phyloP scores from a whole-genome alignment of 2,329 filamentous ascomycete species.

The Teratosphaeriaceae sp. region DNA sequence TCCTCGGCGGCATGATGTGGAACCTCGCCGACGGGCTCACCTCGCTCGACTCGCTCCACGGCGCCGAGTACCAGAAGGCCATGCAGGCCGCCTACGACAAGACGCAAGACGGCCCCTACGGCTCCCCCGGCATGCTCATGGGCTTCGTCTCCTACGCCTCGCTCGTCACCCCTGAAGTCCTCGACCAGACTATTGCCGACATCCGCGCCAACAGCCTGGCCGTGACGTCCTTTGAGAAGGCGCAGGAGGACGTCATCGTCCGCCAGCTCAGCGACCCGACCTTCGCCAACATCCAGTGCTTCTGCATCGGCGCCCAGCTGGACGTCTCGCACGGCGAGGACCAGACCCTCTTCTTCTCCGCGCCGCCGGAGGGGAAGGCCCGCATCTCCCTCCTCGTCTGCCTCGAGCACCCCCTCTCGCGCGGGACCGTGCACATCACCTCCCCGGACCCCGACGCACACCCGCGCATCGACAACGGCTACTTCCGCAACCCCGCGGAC shows the following conservation, averaged over 20 bases:
- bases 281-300: conserved; percentile 33
- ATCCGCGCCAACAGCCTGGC: conserved; percentile 28
- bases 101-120: conserved; percentile 28
- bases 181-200: conserved; percentile 24
- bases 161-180: conserved; percentile 22
- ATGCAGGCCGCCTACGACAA: conserved; percentile 27
- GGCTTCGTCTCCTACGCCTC: conserved; percentile 28
- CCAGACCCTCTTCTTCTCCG: conserved; percentile 27
- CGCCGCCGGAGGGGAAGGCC: conserved; percentile 26
- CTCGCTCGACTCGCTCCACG: conserved; percentile 29
- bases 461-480: conserved; percentile 22
- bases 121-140: conserved; percentile 30
- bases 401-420: conserved; percentile 20
- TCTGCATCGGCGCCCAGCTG: conserved; percentile 27
- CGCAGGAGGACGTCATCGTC: conserved; percentile 29
- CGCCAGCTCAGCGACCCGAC: conserved; percentile 26
- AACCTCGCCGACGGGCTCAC: conserved; percentile 24
- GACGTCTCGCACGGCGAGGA: conserved; percentile 22
- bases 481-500: conserved; percentile 40
- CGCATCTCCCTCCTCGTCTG: conserved; percentile 24
- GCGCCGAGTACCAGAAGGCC: conserved; percentile 29
- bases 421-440: conserved; percentile 27
- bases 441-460: conserved; percentile 15
- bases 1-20: conserved; percentile 25
- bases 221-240: conserved; percentile 30